Conservation (phyloP, 1,284 basidiomycete species). For the Megacollybia platyphylla region DNA sequence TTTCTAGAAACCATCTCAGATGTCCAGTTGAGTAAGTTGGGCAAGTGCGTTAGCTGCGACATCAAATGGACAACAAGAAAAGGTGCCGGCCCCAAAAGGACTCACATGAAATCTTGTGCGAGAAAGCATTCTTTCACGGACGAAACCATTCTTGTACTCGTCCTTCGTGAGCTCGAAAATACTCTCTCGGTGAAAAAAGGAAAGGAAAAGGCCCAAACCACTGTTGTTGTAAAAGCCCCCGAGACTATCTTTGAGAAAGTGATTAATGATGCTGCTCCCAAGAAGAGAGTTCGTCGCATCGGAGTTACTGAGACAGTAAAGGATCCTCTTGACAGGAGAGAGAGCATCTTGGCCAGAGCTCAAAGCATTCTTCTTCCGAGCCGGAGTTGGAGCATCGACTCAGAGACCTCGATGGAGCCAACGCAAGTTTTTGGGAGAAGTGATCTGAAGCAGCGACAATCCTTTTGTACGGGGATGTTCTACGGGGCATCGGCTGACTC, state of each 20-base stretch:
- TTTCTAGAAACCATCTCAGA: slow-evolving; percentile 25
- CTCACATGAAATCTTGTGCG: slow-evolving; percentile 56
- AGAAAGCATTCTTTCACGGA: slow-evolving; percentile 40
- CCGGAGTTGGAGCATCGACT: neutral
- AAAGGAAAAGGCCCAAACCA: slow-evolving; percentile 15
- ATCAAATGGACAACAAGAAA: slow-evolving; percentile 59
- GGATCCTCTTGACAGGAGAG: slow-evolving; percentile 31
- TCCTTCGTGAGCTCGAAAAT: slow-evolving; percentile 33
- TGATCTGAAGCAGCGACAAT: slow-evolving; percentile 12
- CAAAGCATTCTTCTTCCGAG: slow-evolving; percentile 24
- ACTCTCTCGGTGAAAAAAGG: slow-evolving; percentile 8
- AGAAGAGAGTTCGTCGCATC: slow-evolving; percentile 28
- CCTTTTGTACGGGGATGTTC: slow-evolving; percentile 4
- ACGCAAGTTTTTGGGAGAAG: slow-evolving; percentile 34
- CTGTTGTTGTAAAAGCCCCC: slow-evolving; percentile 5
- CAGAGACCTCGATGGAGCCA: slow-evolving; percentile 8
- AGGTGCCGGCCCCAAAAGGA: slow-evolving; percentile 41
- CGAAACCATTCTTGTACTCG: slow-evolving; percentile 40
- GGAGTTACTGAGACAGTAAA: slow-evolving; percentile 33
- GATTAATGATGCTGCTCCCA: slow-evolving; percentile 28
- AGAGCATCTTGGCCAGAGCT: slow-evolving; percentile 42
- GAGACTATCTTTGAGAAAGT: slow-evolving; percentile 44
- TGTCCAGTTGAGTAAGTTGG: slow-evolving; percentile 29
- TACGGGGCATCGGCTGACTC: slow-evolving; percentile 1
- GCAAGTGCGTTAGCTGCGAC: slow-evolving; percentile 54